A percentile compares a stretch with the other conserved stretches of the same genome.
phyloP scores from a whole-genome alignment of 1,139 yeast species.

The Scheffersomyces quercinus region DNA sequence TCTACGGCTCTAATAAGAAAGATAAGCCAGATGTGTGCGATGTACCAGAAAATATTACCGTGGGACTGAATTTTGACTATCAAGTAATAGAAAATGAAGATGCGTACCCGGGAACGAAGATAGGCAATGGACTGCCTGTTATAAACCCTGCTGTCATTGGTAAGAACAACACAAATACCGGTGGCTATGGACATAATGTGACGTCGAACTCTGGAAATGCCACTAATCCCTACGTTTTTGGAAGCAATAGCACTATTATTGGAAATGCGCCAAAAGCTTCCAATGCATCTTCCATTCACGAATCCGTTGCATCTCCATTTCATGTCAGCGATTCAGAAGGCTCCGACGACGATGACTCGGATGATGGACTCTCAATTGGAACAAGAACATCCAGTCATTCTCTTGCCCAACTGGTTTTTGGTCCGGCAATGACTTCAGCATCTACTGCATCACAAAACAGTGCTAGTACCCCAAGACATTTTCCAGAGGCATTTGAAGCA shows the following conservation, averaged over 20 bases:
- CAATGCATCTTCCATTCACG: slow-evolving; percentile 10
- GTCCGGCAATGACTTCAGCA: slow-evolving; percentile 23
- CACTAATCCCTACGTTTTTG: neutral
- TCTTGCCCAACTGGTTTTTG: slow-evolving; percentile 48
- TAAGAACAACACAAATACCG: slow-evolving; percentile 10
- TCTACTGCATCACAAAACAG: neutral
- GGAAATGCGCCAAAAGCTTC: neutral
- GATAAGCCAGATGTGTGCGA: slow-evolving; percentile 44
- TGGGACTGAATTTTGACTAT: slow-evolving; percentile 44
- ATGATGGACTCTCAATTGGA: slow-evolving; percentile 42
- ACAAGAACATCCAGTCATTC: slow-evolving; percentile 46
- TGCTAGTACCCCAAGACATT: slow-evolving; percentile 15
- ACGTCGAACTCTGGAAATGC: neutral
- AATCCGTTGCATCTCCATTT: slow-evolving; percentile 12
- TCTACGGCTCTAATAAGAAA: slow-evolving; percentile 28
- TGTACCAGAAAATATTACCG: slow-evolving; percentile 45
- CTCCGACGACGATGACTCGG: slow-evolving; percentile 21
- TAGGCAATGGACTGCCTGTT: slow-evolving; percentile 19
- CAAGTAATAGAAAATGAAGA: slow-evolving; percentile 32
- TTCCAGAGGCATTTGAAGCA: slow-evolving; percentile 19
- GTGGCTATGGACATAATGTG: neutral
- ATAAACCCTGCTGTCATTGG: slow-evolving; percentile 22
- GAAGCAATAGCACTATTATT: neutral
- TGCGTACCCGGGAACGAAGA: slow-evolving; percentile 1
- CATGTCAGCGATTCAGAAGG: slow-evolving; percentile 21